Conservation (phyloP, 2,329 filamentous ascomycete species). For the Diaporthe sp. region DNA sequence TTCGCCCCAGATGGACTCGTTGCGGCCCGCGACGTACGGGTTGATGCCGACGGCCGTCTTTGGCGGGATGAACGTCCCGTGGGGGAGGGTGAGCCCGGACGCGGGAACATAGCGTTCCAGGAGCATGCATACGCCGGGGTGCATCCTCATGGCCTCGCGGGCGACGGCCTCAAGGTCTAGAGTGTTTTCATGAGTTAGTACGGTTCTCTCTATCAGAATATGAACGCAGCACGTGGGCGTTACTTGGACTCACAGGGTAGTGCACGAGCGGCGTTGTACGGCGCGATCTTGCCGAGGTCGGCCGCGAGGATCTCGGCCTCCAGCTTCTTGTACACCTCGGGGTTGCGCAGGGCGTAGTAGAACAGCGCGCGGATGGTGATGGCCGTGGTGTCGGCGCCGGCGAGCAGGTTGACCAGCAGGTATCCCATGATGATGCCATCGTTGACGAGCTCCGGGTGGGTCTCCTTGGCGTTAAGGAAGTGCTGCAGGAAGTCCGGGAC, state of each 20-base stretch:
- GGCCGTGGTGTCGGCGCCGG: neutral
- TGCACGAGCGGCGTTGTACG: conserved; percentile 39
- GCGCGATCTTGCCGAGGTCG: neutral
- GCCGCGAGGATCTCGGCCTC: conserved; percentile 34
- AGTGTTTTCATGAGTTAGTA: neutral
- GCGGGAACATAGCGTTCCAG: conserved; percentile 63
- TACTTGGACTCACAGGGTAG: conserved; percentile 44
- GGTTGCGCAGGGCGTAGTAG: neutral
- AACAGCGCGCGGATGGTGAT: neutral
- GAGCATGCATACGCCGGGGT: conserved; percentile 58
- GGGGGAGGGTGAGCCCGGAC: conserved; percentile 48
- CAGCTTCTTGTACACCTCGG: conserved; percentile 3
- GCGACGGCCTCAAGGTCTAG: conserved; percentile 61
- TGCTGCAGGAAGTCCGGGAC: conserved; percentile 46
- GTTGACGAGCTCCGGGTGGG: conserved; percentile 42
- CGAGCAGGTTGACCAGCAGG: neutral
- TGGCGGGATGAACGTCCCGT: conserved; percentile 40
- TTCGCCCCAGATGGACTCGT: conserved; percentile 26
- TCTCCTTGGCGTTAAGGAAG: conserved; percentile 48
- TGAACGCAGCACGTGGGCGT: no score
- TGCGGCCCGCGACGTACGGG: conserved; percentile 16
- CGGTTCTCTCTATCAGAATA: no score
- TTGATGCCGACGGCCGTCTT: conserved; percentile 28
- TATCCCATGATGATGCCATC: neutral
- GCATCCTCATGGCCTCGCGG: conserved; percentile 60